phyloP scores from a whole-genome alignment of 1,139 yeast genomes.

The Lodderomyces margitis region DNA sequence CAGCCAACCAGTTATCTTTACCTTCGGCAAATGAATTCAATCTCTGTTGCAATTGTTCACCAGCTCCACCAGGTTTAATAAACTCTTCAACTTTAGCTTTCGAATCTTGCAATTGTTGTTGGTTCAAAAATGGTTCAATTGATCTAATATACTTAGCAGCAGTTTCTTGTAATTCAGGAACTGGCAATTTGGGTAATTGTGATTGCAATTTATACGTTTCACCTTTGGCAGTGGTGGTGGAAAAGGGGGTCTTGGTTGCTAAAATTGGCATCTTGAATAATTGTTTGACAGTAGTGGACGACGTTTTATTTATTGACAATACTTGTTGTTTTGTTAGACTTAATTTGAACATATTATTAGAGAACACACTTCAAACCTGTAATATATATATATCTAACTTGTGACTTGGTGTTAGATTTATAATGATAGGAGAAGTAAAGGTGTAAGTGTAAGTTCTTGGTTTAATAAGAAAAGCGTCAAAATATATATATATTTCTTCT shows the following conservation, averaged over 20 bases:
- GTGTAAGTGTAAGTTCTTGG: no score
- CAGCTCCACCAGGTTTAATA: constrained; percentile 50
- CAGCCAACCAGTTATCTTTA: constrained; percentile 86
- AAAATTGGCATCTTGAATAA: constrained; percentile 16
- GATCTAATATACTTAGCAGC: constrained; percentile 67
- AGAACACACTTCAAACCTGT: neutral
- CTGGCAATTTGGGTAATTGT: constrained; percentile 81
- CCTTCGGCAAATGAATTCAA: constrained; percentile 56
- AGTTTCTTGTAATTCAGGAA: constrained; percentile 77
- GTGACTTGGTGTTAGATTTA: no score
- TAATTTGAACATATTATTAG: constrained; percentile 12
- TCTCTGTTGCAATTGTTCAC: constrained; percentile 67
- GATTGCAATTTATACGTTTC: constrained; percentile 72
- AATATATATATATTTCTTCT: no score
- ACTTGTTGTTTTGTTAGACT: constrained; percentile 7
- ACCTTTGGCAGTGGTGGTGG: constrained; percentile 51
- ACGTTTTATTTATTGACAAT: constrained; percentile 1
- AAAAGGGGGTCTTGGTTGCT: constrained; percentile 21
- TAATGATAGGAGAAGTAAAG: no score
- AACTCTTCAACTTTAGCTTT: constrained; percentile 66
- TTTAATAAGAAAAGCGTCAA: no score
- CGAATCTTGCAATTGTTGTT: constrained; percentile 55
- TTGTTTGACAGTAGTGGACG: neutral
- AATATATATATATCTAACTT: no score
- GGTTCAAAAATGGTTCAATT: constrained; percentile 63